Conservation (phyloP, 2,329 filamentous ascomycete species). For the Xylaria multiplex region DNA sequence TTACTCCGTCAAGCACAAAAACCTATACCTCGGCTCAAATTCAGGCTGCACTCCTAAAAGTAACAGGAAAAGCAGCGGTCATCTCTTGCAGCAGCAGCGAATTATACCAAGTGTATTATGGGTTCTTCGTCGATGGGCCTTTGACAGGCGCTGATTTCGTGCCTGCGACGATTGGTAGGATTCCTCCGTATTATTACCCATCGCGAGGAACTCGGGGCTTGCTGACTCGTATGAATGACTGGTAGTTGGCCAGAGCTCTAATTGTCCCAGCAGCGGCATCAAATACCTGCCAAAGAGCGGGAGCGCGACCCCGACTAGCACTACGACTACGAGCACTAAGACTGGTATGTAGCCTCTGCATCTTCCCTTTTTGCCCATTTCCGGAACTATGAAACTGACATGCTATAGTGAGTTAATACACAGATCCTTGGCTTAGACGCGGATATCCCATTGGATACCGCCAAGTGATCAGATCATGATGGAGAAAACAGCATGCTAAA, state of each 20-base stretch:
- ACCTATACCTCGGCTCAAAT: slow-evolving; percentile 70
- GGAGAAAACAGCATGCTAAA: not conserved
- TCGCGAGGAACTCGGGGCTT: not conserved
- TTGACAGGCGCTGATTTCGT: slow-evolving; percentile 70
- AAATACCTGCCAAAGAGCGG: slow-evolving; percentile 70
- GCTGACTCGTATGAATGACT: slow-evolving; percentile 46
- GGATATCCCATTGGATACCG: not conserved
- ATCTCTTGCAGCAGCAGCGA: slow-evolving; percentile 62
- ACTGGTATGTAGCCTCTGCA: slow-evolving; percentile 33
- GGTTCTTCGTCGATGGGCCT: slow-evolving; percentile 69
- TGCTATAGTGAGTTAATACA: slow-evolving; percentile 20
- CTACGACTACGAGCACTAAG: slow-evolving; percentile 49
- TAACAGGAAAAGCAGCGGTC: slow-evolving; percentile 63
- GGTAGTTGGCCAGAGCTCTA: slow-evolving; percentile 65
- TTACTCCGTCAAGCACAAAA: slow-evolving; percentile 61
- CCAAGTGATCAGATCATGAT: slow-evolving; percentile 43
- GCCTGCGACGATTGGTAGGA: slow-evolving; percentile 51
- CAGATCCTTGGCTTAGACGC: not conserved
- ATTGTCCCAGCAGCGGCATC: slow-evolving; percentile 70
- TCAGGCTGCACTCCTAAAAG: slow-evolving; percentile 64
- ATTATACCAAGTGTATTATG: slow-evolving; percentile 68
- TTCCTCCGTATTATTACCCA: no score
- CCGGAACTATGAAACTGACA: slow-evolving; percentile 4
- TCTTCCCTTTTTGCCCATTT: not conserved
- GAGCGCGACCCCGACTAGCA: slow-evolving; percentile 42